These are phyloP conservation scores for Penicillium sp. DNA, from an alignment of 2,329 filamentous ascomycete genomes.

Conservation along the genomic window DNA sequence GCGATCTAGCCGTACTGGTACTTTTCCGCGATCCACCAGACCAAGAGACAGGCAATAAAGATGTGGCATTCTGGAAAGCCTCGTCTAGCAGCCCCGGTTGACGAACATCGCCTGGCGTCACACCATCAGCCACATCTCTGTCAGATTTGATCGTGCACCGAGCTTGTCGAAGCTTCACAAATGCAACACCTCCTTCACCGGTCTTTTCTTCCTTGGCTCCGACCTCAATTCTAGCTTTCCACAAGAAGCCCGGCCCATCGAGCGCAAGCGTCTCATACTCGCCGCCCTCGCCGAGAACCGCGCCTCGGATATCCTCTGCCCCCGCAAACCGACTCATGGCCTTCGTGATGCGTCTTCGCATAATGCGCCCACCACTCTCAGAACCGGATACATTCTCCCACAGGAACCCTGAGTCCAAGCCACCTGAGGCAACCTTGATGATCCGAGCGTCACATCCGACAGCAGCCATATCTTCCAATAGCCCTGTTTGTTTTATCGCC, in stretches of 20 bases:
- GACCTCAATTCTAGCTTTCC: slow-evolving; percentile 70
- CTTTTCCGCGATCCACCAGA: background rate
- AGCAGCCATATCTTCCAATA: slow-evolving; percentile 79
- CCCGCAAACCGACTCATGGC: slow-evolving; percentile 60
- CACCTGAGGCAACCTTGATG: slow-evolving; percentile 91
- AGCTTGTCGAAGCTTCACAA: slow-evolving; percentile 64
- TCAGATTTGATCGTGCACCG: slow-evolving; percentile 50
- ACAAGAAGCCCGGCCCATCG: slow-evolving; percentile 72
- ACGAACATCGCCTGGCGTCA: slow-evolving; percentile 31
- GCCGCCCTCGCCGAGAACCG: slow-evolving; percentile 85
- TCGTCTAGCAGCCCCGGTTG: slow-evolving; percentile 68
- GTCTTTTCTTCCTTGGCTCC: slow-evolving; percentile 55
- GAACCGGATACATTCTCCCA: slow-evolving; percentile 72
- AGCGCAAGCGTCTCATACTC: slow-evolving; percentile 94
- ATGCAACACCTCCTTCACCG: slow-evolving; percentile 77
- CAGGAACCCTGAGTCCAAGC: slow-evolving; percentile 75
- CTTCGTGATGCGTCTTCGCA: slow-evolving; percentile 51
- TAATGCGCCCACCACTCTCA: slow-evolving; percentile 39
- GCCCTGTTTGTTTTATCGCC: slow-evolving; percentile 36
- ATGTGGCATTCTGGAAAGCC: slow-evolving; percentile 54
- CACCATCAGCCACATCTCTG: slow-evolving; percentile 24
- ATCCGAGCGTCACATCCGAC: slow-evolving; percentile 83
- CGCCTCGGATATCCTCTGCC: slow-evolving; percentile 60
- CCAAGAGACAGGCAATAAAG: slow-evolving; percentile 7
- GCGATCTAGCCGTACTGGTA: background rate